Conservation (phyloP, 2,329 filamentous ascomycete species). For the Grosmannia penicillata region DNA sequence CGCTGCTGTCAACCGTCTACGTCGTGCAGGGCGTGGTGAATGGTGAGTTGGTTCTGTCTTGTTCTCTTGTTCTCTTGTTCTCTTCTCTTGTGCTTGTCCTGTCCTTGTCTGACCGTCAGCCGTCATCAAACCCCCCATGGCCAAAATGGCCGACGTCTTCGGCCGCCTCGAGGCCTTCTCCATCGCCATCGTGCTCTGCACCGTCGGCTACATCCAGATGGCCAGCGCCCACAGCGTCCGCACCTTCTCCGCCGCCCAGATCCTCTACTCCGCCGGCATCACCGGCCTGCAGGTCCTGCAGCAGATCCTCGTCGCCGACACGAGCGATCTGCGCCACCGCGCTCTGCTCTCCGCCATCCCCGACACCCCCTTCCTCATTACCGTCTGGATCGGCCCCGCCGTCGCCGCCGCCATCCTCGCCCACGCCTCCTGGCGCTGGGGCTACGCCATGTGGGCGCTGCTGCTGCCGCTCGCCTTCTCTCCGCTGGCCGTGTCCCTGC, state of each 20-base stretch:
- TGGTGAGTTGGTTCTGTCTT: constrained; percentile 20
- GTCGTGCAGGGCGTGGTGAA: constrained; percentile 51
- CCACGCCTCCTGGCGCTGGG: constrained; percentile 42
- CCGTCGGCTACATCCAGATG: constrained; percentile 42
- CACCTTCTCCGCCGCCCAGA: constrained; percentile 35
- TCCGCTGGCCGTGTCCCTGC: constrained; percentile 36
- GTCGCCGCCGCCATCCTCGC: constrained; percentile 32
- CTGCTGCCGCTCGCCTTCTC: constrained; percentile 41
- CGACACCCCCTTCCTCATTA: constrained; percentile 44
- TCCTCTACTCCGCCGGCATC: constrained; percentile 44
- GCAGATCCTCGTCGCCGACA: constrained; percentile 52
- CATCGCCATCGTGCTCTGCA: constrained; percentile 36
- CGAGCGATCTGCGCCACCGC: constrained; percentile 42
- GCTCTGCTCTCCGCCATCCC: constrained; percentile 44
- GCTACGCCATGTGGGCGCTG: constrained; percentile 47
- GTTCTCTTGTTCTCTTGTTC: neutral
- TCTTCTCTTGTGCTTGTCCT: neutral
- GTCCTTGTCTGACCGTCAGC: constrained; percentile 17
- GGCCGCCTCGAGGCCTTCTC: constrained; percentile 45
- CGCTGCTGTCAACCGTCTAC: constrained; percentile 47
- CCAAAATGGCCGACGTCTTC: constrained; percentile 47
- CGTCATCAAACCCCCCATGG: constrained; percentile 45
- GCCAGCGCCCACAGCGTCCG: constrained; percentile 38
- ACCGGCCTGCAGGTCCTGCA: constrained; percentile 35
- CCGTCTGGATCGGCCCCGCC: constrained; percentile 43